These are phyloP conservation scores for Evernia prunastri DNA, from an alignment of 495 filamentous ascomycete species.

Conservation along the genomic window DNA sequence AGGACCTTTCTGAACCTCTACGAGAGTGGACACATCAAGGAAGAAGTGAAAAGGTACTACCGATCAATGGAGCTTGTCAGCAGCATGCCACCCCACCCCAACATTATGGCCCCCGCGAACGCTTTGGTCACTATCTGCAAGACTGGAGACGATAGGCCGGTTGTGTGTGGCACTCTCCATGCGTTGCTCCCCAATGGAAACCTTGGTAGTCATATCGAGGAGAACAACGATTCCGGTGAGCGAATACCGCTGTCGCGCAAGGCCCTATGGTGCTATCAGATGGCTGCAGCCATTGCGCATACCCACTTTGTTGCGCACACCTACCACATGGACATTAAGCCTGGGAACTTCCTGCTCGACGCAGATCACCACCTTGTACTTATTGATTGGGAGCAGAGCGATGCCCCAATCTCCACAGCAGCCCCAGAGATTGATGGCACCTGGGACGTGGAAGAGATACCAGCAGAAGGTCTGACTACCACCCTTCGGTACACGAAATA, in stretches of 20 bases:
- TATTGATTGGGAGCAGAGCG: slow-evolving; percentile 30
- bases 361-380: slow-evolving; percentile 24
- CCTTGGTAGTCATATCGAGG: slow-evolving; percentile 4
- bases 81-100: not conserved
- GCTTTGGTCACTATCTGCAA: slow-evolving; percentile 8
- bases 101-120: slow-evolving; percentile 10
- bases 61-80: not conserved
- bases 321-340: slow-evolving; percentile 29
- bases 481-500: slow-evolving; percentile 4
- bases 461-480: slow-evolving; percentile 1
- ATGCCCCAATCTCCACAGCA: slow-evolving; percentile 18
- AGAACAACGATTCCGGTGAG: slow-evolving; percentile 6
- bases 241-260: slow-evolving; percentile 15
- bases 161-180: slow-evolving; percentile 15
- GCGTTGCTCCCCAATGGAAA: slow-evolving; percentile 5
- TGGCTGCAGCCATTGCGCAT: slow-evolving; percentile 22
- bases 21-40: slow-evolving; percentile 1
- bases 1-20: slow-evolving; percentile 11
- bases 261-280: slow-evolving; percentile 24
- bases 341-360: slow-evolving; percentile 28
- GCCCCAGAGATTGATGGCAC: slow-evolving; percentile 26
- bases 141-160: not conserved
- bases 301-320: slow-evolving; percentile 22
- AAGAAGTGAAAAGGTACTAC: slow-evolving; percentile 3
- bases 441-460: slow-evolving; percentile 24